These are phyloP conservation scores for Syzygium aromaticum DNA, from an alignment of 345 rosid genomes.

Conservation along the genomic window DNA sequence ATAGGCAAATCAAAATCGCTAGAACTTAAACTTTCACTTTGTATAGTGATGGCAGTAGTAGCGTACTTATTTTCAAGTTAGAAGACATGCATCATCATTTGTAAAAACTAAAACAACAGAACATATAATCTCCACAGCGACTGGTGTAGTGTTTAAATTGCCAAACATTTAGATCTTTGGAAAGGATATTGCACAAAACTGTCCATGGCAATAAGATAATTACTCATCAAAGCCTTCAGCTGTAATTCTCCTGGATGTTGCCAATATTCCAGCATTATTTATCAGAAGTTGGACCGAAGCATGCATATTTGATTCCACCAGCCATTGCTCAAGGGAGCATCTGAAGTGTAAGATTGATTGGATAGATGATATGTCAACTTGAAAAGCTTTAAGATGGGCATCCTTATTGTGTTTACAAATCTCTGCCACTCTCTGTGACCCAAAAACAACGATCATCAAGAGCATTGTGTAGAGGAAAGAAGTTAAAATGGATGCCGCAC, in stretches of 20 bases:
- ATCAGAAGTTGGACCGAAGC: constrained; percentile 71
- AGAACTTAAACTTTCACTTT: neutral
- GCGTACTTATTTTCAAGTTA: neutral
- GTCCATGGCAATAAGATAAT: constrained; percentile 7
- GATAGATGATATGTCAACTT: constrained; percentile 62
- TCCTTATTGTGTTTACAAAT: constrained; percentile 35
- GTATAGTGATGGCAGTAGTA: neutral
- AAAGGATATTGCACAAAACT: neutral
- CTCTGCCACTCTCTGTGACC: constrained; percentile 42
- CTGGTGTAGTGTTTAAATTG: neutral
- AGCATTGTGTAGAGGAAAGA: constrained; percentile 2
- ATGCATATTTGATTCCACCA: constrained; percentile 61
- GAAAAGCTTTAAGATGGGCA: constrained; percentile 55
- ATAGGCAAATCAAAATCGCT: neutral
- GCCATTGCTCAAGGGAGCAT: constrained; percentile 67
- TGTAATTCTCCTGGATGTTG: constrained; percentile 50
- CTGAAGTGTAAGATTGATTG: constrained; percentile 54
- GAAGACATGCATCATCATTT: neutral
- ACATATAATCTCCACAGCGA: neutral
- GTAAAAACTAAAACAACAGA: neutral
- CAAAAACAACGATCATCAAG: neutral
- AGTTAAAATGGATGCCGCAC: neutral
- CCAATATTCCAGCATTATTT: constrained; percentile 90
- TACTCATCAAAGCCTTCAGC: constrained; percentile 81
- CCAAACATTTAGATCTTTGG: neutral